Evolutionary conservation across 805 yeast genomes (phyloP).

Genomic region (Hagleromyces aurorensis): DNA sequence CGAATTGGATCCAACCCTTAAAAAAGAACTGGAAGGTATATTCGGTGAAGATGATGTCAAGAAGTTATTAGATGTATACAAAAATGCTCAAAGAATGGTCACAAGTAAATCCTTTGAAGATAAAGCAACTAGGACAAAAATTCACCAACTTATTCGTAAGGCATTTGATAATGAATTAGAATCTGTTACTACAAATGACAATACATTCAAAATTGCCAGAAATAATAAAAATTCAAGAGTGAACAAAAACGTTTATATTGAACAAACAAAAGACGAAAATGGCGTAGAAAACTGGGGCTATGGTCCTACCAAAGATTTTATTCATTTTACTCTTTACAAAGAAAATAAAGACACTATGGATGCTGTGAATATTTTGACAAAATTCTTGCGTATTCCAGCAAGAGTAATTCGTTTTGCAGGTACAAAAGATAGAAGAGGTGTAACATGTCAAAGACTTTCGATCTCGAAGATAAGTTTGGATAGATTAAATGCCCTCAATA

Average conservation of each 20-base stretch:
- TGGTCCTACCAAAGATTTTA: constrained; percentile 60
- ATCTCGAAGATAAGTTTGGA: constrained; percentile 62
- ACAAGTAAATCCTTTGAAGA: constrained; percentile 52
- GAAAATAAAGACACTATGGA: constrained; percentile 98
- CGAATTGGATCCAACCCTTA: constrained; percentile 39
- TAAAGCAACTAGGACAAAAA: constrained; percentile 63
- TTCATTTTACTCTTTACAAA: constrained; percentile 78
- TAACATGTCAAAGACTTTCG: constrained; percentile 78
- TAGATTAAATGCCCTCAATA: constrained; percentile 69
- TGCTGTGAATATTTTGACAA: constrained; percentile 67
- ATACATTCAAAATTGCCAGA: constrained; percentile 56
- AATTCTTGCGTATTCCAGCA: constrained; percentile 66
- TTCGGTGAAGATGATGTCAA: constrained; percentile 57
- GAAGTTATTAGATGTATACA: constrained; percentile 46
- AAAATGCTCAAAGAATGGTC: constrained; percentile 48
- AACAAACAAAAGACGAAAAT: constrained; percentile 34
- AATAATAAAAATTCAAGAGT: constrained; percentile 38
- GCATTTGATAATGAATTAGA: constrained; percentile 72
- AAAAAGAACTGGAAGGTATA: constrained; percentile 39
- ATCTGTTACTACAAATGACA: constrained; percentile 62
- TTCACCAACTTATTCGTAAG: constrained; percentile 70
- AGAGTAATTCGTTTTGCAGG: constrained; percentile 78
- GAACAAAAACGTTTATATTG: constrained; percentile 32
- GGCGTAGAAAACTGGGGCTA: constrained; percentile 61
- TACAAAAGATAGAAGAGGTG: constrained; percentile 94